phyloP scores from a whole-genome alignment of 2,329 filamentous ascomycete species.

The Venturia aucupariae region DNA sequence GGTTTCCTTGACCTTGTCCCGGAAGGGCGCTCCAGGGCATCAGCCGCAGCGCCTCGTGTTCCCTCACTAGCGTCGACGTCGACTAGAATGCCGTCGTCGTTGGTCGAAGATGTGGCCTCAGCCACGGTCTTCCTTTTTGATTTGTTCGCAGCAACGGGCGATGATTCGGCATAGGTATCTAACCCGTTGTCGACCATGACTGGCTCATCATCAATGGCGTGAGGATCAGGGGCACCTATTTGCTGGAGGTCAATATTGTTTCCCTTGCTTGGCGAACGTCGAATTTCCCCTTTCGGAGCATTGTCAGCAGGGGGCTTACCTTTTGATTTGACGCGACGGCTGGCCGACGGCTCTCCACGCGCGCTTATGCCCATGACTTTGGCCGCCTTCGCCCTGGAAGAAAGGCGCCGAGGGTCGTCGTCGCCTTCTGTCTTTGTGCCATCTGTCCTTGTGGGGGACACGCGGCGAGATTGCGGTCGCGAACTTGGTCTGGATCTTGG shows the following conservation, averaged over 20 bases:
- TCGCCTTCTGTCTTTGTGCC: conserved; percentile 9
- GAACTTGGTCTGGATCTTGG: conserved; percentile 9
- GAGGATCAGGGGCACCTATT: conserved; percentile 14
- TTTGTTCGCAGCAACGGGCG: conserved; percentile 5
- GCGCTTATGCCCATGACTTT: conserved; percentile 15
- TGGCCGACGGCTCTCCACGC: neutral
- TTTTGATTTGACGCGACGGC: conserved; percentile 14
- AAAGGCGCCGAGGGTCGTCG: conserved; percentile 11
- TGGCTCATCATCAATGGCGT: conserved; percentile 14
- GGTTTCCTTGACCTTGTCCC: neutral
- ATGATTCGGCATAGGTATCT: conserved; percentile 6
- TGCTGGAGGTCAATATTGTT: conserved; percentile 6
- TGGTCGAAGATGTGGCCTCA: conserved; percentile 10
- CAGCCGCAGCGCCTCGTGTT: conserved; percentile 4
- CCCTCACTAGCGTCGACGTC: conserved; percentile 3
- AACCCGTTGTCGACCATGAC: conserved; percentile 10
- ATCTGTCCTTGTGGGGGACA: conserved; percentile 5
- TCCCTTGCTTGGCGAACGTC: conserved; percentile 5
- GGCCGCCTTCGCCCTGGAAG: conserved; percentile 16
- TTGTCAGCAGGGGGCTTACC: conserved; percentile 9
- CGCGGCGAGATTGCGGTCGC: conserved; percentile 8
- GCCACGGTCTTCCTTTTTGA: conserved; percentile 3
- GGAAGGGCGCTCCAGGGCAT: neutral
- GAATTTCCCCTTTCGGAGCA: conserved; percentile 5
- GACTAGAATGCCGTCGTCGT: conserved; percentile 7